phyloP scores from a whole-genome alignment of 495 filamentous ascomycete genomes.

The Aspergillus ellipticus region DNA sequence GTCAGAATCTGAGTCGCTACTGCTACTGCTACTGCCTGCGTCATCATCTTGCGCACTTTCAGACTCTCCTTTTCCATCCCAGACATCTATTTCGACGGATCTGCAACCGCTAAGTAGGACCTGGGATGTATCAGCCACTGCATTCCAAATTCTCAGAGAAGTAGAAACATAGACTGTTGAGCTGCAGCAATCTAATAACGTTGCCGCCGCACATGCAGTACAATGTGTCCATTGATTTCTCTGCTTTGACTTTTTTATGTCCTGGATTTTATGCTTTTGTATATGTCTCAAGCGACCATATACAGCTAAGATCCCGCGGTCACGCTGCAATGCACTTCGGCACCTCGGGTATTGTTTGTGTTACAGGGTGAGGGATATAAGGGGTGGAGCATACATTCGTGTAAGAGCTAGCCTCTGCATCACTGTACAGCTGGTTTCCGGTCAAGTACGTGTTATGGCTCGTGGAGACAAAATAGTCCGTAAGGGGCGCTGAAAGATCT shows the following conservation, averaged over 20 bases:
- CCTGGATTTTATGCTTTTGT: background rate
- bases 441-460: slow-evolving; percentile 96
- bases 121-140: slow-evolving; percentile 27
- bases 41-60: slow-evolving; percentile 26
- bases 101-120: slow-evolving; percentile 77
- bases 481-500: slow-evolving; percentile 64
- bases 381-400: slow-evolving; percentile 57
- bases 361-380: background rate
- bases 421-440: slow-evolving; percentile 85
- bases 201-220: too few species aligned
- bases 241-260: too few species aligned
- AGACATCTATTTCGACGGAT: slow-evolving; percentile 94
- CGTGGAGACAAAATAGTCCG: slow-evolving; percentile 85
- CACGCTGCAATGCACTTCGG: too few species aligned
- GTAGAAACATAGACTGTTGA: background rate
- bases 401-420: slow-evolving; percentile 77
- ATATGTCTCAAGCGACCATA: too few species aligned
- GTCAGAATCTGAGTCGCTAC: slow-evolving; percentile 23
- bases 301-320: too few species aligned
- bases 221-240: too few species aligned
- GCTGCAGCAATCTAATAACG: background rate
- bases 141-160: background rate
- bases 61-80: slow-evolving; percentile 68
- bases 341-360: background rate
- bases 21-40: slow-evolving; percentile 21